Percentiles rank a stretch among this genome's conserved stretches.
Conservation (phyloP, 2,329 filamentous ascomycete species). For the Pestalotiopsis sp. region DNA sequence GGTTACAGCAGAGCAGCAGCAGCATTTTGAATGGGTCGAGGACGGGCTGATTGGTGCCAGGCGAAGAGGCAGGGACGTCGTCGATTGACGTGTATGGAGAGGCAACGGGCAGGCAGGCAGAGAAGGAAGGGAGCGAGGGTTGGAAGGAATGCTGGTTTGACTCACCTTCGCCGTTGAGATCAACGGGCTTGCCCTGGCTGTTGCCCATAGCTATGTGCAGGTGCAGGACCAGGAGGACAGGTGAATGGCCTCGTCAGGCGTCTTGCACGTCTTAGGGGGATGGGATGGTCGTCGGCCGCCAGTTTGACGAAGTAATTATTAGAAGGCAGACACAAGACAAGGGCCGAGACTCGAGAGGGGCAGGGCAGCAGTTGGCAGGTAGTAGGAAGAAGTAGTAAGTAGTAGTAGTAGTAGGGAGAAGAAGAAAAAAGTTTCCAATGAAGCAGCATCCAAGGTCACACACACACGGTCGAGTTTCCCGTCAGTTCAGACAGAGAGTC, state of each 20-base stretch:
- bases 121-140: constrained; percentile 25
- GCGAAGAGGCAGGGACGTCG: neutral
- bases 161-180: constrained; percentile 90
- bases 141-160: constrained; percentile 19
- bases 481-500: neutral
- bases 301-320: constrained; percentile 7
- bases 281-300: neutral
- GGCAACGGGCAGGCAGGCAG: neutral
- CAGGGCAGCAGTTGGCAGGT: neutral
- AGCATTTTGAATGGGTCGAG: neutral
- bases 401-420: neutral
- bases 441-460: neutral
- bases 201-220: constrained; percentile 73
- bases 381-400: neutral
- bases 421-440: neutral
- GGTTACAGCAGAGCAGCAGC: constrained; percentile 14
- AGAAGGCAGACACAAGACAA: neutral
- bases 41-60: constrained; percentile 15
- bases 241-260: constrained; percentile 5
- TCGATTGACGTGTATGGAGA: neutral
- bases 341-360: constrained; percentile 7
- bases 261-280: neutral
- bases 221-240: constrained; percentile 5
- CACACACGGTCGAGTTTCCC: neutral
- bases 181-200: constrained; percentile 89